These are phyloP conservation scores for Sarcodon aspratus DNA, from an alignment of 768 basidiomycete species.

Conservation along the genomic window DNA sequence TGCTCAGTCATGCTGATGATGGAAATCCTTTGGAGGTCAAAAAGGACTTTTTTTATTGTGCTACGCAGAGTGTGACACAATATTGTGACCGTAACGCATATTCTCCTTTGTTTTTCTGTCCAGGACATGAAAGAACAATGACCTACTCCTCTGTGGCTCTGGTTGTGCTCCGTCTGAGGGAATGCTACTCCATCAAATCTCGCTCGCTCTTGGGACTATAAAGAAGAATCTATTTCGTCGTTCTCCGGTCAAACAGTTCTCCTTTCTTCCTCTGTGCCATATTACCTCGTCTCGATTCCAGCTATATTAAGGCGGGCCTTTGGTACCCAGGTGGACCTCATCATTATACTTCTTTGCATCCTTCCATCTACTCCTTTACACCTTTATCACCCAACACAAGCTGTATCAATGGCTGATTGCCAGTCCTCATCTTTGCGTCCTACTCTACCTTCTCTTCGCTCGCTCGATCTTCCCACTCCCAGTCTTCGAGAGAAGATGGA, in stretches of 20 bases:
- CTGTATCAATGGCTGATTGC: slow-evolving; percentile 2
- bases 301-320: slow-evolving; percentile 19
- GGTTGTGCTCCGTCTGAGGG: slow-evolving; percentile 1
- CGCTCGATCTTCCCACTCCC: slow-evolving; percentile 27
- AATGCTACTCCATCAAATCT: slow-evolving; percentile 6
- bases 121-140: slow-evolving; percentile 6
- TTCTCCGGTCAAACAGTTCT: slow-evolving; percentile 8
- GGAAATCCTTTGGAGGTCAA: slow-evolving; percentile 1
- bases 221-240: slow-evolving; percentile 1
- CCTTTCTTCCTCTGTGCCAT: slow-evolving; percentile 8
- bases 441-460: slow-evolving; percentile 40
- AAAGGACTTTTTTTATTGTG: not conserved
- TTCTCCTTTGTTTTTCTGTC: not conserved
- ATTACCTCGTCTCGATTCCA: slow-evolving; percentile 8
- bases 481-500: not conserved
- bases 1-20: slow-evolving; percentile 8
- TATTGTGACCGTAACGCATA: not conserved
- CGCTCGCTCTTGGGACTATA: slow-evolving; percentile 5
- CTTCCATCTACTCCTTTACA: slow-evolving; percentile 4
- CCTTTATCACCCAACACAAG: slow-evolving; percentile 3
- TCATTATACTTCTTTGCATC: slow-evolving; percentile 7
- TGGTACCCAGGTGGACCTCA: slow-evolving; percentile 16
- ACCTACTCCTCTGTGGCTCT: slow-evolving; percentile 1
- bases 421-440: slow-evolving; percentile 22
- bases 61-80: not conserved